Percentiles rank a stretch among this genome's conserved stretches.
These are phyloP conservation scores for Vigna unguiculata DNA, from an alignment of 306 rosid species.

Conservation along the genomic window DNA sequence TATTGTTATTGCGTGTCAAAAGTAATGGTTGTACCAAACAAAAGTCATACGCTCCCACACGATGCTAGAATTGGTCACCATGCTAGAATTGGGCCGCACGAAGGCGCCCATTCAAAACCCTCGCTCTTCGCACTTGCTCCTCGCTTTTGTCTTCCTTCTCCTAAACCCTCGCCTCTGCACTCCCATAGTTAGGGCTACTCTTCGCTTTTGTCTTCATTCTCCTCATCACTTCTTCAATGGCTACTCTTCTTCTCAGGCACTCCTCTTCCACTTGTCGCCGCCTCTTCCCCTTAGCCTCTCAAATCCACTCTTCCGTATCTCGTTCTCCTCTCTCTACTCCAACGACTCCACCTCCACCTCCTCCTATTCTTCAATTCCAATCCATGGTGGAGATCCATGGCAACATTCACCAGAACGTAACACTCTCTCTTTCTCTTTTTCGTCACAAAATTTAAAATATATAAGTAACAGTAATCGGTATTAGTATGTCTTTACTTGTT, in stretches of 20 bases:
- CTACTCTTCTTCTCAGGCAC: conserved; percentile 68
- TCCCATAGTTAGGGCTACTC: conserved; percentile 19
- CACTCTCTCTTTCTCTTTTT: not conserved
- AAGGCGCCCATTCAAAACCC: conserved; percentile 45
- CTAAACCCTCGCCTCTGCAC: conserved; percentile 51
- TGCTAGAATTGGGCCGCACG: conserved; percentile 38
- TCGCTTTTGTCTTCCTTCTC: not conserved
- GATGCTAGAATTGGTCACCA: too few relatives aligned
- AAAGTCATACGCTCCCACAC: conserved; percentile 25
- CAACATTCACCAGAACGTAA: conserved; percentile 55
- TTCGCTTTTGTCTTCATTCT: too few relatives aligned
- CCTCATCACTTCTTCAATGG: conserved; percentile 55
- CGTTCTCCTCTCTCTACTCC: conserved; percentile 57
- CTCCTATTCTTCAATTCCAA: conserved; percentile 43
- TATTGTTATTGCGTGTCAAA: conserved; percentile 16
- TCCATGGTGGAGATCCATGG: conserved; percentile 70
- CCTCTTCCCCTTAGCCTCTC: conserved; percentile 64
- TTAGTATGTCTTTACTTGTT: not conserved
- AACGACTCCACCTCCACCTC: conserved; percentile 47
- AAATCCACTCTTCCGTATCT: conserved; percentile 58
- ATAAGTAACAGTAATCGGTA: not conserved
- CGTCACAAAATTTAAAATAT: not conserved
- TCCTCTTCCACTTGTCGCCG: conserved; percentile 58
- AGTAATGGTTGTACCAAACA: conserved; percentile 7
- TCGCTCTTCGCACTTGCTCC: conserved; percentile 27